Percentiles rank a stretch among this genome's conserved stretches.
phyloP scores from a whole-genome alignment of 305 asterid genomes.

The Ilex paraguariensis region DNA sequence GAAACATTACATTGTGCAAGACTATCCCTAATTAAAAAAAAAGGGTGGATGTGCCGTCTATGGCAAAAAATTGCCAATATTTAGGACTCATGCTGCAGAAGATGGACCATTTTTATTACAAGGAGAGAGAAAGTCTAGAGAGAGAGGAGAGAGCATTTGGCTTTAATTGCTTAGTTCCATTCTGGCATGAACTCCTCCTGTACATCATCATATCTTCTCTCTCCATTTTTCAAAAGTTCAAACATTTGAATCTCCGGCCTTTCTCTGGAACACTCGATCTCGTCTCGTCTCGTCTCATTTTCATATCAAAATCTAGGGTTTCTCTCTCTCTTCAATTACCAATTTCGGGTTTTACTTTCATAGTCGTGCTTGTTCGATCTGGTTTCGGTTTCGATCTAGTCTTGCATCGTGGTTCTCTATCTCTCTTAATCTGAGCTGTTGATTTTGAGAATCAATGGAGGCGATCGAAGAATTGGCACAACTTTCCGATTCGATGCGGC shows the following conservation, averaged over 20 bases:
- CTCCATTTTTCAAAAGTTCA: constrained; percentile 22
- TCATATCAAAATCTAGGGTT: constrained; percentile 22
- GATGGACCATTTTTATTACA: not conserved
- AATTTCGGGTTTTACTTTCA: not conserved
- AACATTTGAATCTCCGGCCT: constrained; percentile 14
- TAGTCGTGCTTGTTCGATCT: not conserved
- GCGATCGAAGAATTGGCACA: constrained; percentile 86
- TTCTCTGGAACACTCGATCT: constrained; percentile 31
- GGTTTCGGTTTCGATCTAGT: constrained; percentile 36
- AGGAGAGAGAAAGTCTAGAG: not conserved
- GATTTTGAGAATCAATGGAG: constrained; percentile 50
- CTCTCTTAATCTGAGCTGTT: constrained; percentile 11
- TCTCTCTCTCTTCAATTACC: constrained; percentile 24
- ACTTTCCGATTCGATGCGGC: constrained; percentile 94
- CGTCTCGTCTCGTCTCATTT: constrained; percentile 23
- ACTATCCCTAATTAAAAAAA: no score
- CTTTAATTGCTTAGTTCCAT: not conserved
- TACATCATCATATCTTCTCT: constrained; percentile 4
- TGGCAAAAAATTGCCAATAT: no score
- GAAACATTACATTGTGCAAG: no score
- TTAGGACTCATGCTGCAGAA: not conserved
- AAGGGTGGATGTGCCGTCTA: no score
- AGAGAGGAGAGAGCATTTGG: not conserved
- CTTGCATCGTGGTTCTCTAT: constrained; percentile 12
- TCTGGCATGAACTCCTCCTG: not conserved